Evolutionary conservation across 495 filamentous ascomycete genomes (phyloP), one percentile per base, ranked within the genome.

Genomic region (Lineolata rhizophorae): DNA sequence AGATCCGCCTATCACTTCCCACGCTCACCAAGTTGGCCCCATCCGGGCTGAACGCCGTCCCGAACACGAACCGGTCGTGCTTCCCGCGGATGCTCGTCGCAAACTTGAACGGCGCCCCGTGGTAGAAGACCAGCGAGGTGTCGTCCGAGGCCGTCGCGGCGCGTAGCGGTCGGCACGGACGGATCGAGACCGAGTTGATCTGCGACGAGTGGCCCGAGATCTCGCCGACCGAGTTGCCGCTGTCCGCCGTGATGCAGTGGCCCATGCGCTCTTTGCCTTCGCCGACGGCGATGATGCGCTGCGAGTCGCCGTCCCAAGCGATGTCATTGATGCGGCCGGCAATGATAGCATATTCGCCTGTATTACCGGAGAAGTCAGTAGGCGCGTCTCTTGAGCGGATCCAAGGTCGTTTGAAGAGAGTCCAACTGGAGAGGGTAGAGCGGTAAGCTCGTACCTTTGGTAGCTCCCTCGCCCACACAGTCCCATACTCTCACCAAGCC

Each of bases 301-400:
- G 83, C 30, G 76, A 84, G 51, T 97, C 87, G 29, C 85, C 90
- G 50, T 95, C 87, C 84, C 87, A 97, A 8, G 85, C 82, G 30
- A 97, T 60, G 48, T 95, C 87, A 49, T 87, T 87, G 51, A 97
- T 91, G 29, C 79, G 73, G 20, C 87, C 90, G 31, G 80, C 84
- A 41, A 95, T 81, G 50, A 94, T 93, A 38, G 69, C 67, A 52
- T 92, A 95, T 51, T 95, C 87, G 33, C 84, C 75, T 62, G 31
- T 12, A 31, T 9, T 1, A 37, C 22, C n/a, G n/a, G n/a, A n/a
- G n/a, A n/a, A n/a, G 22, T 26, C 12, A 26, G 12, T 12, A 24
- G 29, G 29, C 22, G 15, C 17, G 12, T 25, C 20, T 20, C 16
- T 30, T 43, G 27, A 43, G 43, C 43, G 13, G 24, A 18, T 2